A percentile compares a stretch with the other conserved stretches of the same genome.
Evolutionary conservation across 345 rosid species (phyloP).

Genomic region (Draba incana): DNA sequence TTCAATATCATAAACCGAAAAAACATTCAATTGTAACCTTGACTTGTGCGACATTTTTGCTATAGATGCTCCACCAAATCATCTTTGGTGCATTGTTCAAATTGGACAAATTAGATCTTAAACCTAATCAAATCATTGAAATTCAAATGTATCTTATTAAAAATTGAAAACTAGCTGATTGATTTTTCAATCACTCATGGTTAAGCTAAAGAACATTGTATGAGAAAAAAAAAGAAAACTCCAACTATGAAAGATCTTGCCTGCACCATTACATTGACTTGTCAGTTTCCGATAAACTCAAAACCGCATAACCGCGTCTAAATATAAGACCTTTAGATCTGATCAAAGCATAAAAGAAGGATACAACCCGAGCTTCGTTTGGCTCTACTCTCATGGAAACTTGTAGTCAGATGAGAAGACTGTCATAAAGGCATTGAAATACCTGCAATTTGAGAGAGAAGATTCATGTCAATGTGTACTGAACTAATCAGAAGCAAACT

Average conservation of each 20-base stretch:
- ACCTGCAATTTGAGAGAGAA: constrained; percentile 27
- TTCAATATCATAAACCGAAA: too few species aligned
- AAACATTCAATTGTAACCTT: too few species aligned
- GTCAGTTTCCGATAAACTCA: constrained; percentile 21
- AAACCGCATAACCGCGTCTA: background rate
- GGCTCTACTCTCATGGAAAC: constrained; percentile 12
- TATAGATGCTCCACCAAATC: too few species aligned
- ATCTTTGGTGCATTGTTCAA: too few species aligned
- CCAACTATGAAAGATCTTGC: constrained; percentile 26
- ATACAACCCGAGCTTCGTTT: background rate
- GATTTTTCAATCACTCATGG: constrained; percentile 12
- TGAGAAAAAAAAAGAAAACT: too few species aligned
- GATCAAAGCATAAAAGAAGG: background rate
- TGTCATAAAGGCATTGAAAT: constrained; percentile 44
- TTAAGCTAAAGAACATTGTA: background rate
- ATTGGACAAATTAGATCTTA: constrained; percentile 7
- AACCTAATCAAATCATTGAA: constrained; percentile 15
- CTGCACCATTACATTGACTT: constrained; percentile 18
- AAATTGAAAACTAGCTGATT: background rate
- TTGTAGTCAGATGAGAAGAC: background rate
- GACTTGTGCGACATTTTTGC: too few species aligned
- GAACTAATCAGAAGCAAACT: background rate
- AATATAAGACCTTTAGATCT: background rate
- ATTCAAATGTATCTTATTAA: constrained; percentile 3
- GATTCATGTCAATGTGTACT: constrained; percentile 24